Evolutionary conservation across 306 rosid genomes (phyloP).

Genomic region (Rosa chinensis): DNA sequence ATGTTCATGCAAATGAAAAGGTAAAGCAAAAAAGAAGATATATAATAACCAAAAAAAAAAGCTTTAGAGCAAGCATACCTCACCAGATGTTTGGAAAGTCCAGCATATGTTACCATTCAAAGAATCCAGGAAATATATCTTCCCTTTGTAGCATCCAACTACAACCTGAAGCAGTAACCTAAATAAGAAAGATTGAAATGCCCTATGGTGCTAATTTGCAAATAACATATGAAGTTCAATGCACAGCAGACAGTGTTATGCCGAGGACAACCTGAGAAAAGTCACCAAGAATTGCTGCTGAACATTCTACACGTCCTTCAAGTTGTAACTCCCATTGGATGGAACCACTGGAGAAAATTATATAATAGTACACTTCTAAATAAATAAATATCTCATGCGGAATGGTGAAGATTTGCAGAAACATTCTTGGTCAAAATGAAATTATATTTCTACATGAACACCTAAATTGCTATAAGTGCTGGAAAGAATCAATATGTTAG

Average conservation of each 20-base stretch:
- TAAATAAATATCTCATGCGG: background rate
- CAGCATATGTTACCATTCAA: conserved; percentile 64
- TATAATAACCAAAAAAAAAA: conserved; percentile 19
- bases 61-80: conserved; percentile 51
- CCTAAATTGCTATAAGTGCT: background rate
- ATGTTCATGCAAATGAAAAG: background rate
- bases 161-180: conserved; percentile 57
- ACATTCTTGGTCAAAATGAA: conserved; percentile 9
- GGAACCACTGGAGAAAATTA: conserved; percentile 73
- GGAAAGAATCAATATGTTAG: background rate
- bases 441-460: background rate
- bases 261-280: conserved; percentile 70
- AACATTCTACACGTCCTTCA: conserved; percentile 87
- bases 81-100: conserved; percentile 83
- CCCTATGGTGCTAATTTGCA: conserved; percentile 10
- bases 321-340: conserved; percentile 79
- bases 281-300: conserved; percentile 74
- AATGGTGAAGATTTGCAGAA: background rate
- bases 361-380: conserved; percentile 33
- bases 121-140: conserved; percentile 76
- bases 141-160: conserved; percentile 91
- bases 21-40: conserved; percentile 1
- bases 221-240: conserved; percentile 7
- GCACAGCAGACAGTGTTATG: conserved; percentile 7
- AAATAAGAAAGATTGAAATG: conserved; percentile 29